Evolutionary conservation across 805 yeast genomes (phyloP), one percentile per base, ranked within the genome.

Genomic region (Suhomyces canberraensis): DNA sequence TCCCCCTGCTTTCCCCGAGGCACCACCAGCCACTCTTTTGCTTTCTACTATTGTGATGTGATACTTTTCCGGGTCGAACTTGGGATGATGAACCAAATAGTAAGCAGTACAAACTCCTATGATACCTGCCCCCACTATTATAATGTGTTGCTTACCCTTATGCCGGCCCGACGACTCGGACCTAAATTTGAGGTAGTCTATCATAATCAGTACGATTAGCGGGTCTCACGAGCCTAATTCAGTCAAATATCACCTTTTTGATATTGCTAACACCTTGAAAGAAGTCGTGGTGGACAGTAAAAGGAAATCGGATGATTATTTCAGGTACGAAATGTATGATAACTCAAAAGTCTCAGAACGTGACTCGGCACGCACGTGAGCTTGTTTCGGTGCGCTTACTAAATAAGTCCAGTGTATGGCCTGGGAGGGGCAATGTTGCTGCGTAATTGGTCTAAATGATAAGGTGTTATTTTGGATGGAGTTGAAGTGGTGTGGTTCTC

Each of bases 1-100:
- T 0, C 98, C 98, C 30, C 98, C 98, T 5, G 98, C 98, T 52
- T 91, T 93, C 37, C 98, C 98, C 28, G 88, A 78, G 14, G 98
- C 98, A 32, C 96, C 98, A 35, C 96, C 95, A 0, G 98, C 98
- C 4, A 95, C 95, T 51, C 95, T 71, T 44, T 86, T 87, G 35
- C 91, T 80, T 60, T 91, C 98, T 11, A 93, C 56, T 14, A 91
- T 75, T 5, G 96, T 85, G 45, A 91, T 85, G 51, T 86, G 89
- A 54, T 86, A 80, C 39, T 77, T 81, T 21, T 69, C 66, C 0
- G 85, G 78, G 50, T 84, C 82, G 58, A 80, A 91, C 37, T 75
- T 73, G 2, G 95, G 91, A 58, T 91, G 98, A 40, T 75, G 75
- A 2, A 93, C 84, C 26, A 93, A 60, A 52, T 81, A 91, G 61